phyloP scores from a whole-genome alignment of 1,284 basidiomycete species.

The Ustanciosporium gigantosporum region DNA sequence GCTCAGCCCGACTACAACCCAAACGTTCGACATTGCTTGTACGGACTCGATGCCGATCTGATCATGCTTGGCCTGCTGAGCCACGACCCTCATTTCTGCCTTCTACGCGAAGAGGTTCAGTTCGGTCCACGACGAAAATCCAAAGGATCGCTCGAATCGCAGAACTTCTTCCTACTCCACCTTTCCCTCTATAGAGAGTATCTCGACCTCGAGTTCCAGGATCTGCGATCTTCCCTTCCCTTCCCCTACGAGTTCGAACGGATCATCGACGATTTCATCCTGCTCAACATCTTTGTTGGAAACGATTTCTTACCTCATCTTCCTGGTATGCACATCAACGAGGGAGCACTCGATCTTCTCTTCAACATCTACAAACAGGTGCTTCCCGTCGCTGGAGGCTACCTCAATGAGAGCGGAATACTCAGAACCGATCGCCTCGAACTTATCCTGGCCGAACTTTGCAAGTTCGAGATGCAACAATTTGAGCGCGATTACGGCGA shows the following conservation, averaged over 20 bases:
- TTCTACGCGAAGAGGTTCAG: conserved; percentile 95
- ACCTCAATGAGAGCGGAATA: conserved; percentile 85
- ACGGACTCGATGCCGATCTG: conserved; percentile 96
- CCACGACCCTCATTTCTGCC: conserved; percentile 98
- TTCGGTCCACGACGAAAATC: conserved; percentile 76
- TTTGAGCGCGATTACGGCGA: conserved; percentile 90
- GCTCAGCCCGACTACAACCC: conserved; percentile 94
- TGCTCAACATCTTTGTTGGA: conserved; percentile 93
- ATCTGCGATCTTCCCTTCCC: conserved; percentile 55
- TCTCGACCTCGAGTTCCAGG: conserved; percentile 87
- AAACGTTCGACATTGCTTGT: conserved; percentile 92
- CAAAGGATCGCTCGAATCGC: conserved; percentile 76
- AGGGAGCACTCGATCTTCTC: conserved; percentile 87
- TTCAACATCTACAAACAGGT: conserved; percentile 95
- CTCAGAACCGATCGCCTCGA: conserved; percentile 83
- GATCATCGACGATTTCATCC: conserved; percentile 95
- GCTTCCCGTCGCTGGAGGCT: conserved; percentile 83
- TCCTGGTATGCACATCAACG: conserved; percentile 95
- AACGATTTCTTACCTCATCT: conserved; percentile 97
- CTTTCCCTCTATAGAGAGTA: conserved; percentile 94
- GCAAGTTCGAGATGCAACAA: conserved; percentile 80
- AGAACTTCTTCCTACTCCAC: conserved; percentile 93
- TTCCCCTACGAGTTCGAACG: conserved; percentile 84
- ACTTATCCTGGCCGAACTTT: conserved; percentile 84
- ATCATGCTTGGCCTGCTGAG: conserved; percentile 97